Conservation (phyloP, 2,329 filamentous ascomycete species). For the Scytalidium sp. region DNA sequence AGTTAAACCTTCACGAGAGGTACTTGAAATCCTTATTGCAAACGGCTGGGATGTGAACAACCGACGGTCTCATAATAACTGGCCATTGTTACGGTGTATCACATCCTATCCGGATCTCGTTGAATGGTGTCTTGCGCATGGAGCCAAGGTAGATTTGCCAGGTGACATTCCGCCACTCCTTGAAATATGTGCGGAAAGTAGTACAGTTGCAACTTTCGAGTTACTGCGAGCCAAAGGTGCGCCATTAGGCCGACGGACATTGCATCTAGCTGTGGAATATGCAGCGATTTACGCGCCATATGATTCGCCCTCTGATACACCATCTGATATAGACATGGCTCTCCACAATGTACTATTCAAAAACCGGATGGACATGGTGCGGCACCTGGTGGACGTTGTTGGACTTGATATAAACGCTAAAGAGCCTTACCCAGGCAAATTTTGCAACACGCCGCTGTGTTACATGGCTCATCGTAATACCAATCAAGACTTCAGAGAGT, state of each 20-base stretch:
- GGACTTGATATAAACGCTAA: slow-evolving; percentile 5
- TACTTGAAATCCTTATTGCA: slow-evolving; percentile 10
- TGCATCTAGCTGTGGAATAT: slow-evolving; percentile 4
- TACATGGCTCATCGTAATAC: slow-evolving; percentile 1
- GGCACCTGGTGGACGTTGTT: slow-evolving; percentile 7
- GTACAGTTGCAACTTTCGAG: slow-evolving; percentile 8
- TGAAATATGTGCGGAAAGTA: slow-evolving; percentile 1
- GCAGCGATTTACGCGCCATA: slow-evolving; percentile 2
- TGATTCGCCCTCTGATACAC: no score
- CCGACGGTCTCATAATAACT: neutral
- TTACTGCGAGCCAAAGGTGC: slow-evolving; percentile 9
- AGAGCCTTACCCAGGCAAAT: neutral
- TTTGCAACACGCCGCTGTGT: slow-evolving; percentile 5
- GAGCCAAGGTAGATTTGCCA: slow-evolving; percentile 1
- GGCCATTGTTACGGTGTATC: slow-evolving; percentile 6
- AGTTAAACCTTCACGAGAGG: slow-evolving; percentile 4
- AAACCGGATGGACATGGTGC: slow-evolving; percentile 9
- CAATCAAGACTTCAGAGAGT: slow-evolving; percentile 1
- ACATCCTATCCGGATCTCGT: slow-evolving; percentile 3
- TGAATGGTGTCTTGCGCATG: slow-evolving; percentile 7
- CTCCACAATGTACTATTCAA: neutral
- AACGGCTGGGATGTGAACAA: slow-evolving; percentile 9
- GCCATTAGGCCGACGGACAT: slow-evolving; percentile 5
- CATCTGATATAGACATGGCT: no score
- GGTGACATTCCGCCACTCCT: slow-evolving; percentile 1